Percentiles rank a stretch among this genome's conserved stretches.
Evolutionary conservation across 2,329 filamentous ascomycete genomes (phyloP).

Genomic region (Xylariaceae sp.): DNA sequence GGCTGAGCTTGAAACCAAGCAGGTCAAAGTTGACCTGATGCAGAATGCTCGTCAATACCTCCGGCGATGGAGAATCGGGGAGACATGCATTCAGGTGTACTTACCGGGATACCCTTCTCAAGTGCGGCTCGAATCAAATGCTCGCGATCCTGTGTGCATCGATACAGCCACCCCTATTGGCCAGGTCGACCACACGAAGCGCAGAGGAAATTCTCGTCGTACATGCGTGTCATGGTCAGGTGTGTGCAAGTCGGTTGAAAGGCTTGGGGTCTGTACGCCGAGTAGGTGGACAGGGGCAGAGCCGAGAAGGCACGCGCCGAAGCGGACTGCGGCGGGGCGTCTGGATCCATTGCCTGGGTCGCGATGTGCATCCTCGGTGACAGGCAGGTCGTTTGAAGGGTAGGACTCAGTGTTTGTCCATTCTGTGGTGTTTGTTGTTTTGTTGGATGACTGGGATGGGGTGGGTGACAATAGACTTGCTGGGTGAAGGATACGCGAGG

Average conservation of each 20-base stretch:
- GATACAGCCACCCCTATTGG: conserved; percentile 64
- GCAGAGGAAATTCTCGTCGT: conserved; percentile 46
- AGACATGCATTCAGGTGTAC: too few relatives aligned
- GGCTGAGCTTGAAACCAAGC: conserved; percentile 29
- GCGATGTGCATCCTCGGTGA: conserved; percentile 5
- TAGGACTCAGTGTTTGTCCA: too few relatives aligned
- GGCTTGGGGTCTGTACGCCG: conserved; percentile 7
- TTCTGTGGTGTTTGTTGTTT: too few relatives aligned
- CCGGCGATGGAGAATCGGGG: too few relatives aligned
- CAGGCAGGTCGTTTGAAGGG: too few relatives aligned
- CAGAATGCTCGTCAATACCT: too few relatives aligned
- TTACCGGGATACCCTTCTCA: conserved; percentile 20
- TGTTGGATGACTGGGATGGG: too few relatives aligned
- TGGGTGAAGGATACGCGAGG: too few relatives aligned
- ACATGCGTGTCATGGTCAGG: conserved; percentile 59
- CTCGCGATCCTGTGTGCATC: conserved; percentile 41
- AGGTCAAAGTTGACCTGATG: conserved; percentile 18
- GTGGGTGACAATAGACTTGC: too few relatives aligned
- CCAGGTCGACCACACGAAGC: conserved; percentile 48
- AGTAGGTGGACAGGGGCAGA: conserved; percentile 2
- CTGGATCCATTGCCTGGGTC: conserved; percentile 6
- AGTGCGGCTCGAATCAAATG: conserved; percentile 31
- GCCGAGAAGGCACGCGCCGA: not conserved
- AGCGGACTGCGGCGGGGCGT: conserved; percentile 1
- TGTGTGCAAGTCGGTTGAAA: conserved; percentile 50